Base-by-base conservation (phyloP, 1,284 basidiomycete genomes). In the Kwoniella shivajii region DNA sequence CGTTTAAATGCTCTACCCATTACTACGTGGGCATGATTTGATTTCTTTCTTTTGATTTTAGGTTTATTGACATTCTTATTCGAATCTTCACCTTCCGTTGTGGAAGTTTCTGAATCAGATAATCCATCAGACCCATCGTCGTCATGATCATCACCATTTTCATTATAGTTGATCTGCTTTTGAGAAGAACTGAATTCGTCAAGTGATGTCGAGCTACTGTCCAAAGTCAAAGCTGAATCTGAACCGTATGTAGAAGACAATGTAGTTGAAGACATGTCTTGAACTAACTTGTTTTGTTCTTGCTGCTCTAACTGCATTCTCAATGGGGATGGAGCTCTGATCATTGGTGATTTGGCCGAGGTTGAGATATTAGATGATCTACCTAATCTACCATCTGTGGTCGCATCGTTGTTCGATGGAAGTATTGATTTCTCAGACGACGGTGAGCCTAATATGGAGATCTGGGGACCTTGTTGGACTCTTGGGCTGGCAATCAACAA, bases 1-100 rank as follows among this genome's bases (percentile, higher is more conserved):
- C 93, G 88, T 78, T 97, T 97, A 79, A 90, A 92, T 14, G 92
- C 92, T 6, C 89, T 83, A 1, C 90, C 85, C 72, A 88, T 82
- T 48, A 95, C 81, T 55, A 86, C 75, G 62, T 74, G 73, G 38
- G 67, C 69, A 53, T 64, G 51, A 33, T 38, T 33, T 36, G 47
- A 66, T 49, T 73, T 69, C 18, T 62, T 66, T 34, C 63, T 65
- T 16, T 47, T 53, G 3, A 60, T 63, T 34, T 61, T 63, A 5
- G 66, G 69, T 29, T 67, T 51, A 14, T 62, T 50, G 20, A 50
- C 38, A 13, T 48, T 36, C 5, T 47, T 22, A n/a, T 59, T 49
- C 16, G 55, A 48, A 16, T 50, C 36, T 22, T 63, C 59, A 31
- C 72, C 67, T 44, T 76, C 76, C 22, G 72, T 65, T 3, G 64